Percentiles rank a stretch among this genome's conserved stretches.
phyloP scores from a whole-genome alignment of 108 stramenopile genomes.

The Pseudonitzschia delicatissima region DNA sequence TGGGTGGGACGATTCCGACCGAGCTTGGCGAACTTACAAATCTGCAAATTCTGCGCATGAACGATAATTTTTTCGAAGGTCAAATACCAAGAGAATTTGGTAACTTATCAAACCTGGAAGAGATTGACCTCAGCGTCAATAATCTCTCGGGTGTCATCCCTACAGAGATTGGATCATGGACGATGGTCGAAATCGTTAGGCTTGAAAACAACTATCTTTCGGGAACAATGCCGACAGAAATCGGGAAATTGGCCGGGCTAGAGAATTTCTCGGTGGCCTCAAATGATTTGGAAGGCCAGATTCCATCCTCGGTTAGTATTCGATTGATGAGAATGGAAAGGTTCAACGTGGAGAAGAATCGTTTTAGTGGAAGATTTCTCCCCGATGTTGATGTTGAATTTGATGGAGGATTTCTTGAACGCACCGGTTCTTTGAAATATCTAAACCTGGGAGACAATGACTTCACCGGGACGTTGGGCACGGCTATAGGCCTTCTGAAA shows the following conservation, averaged over 20 bases:
- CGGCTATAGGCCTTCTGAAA: slow-evolving; percentile 35
- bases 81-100: slow-evolving; percentile 21
- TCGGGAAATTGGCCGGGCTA: slow-evolving; percentile 32
- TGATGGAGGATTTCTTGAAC: neutral
- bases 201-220: slow-evolving; percentile 23
- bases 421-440: slow-evolving; percentile 32
- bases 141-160: slow-evolving; percentile 48
- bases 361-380: slow-evolving; percentile 13
- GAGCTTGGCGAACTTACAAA: slow-evolving; percentile 32
- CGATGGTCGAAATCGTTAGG: slow-evolving; percentile 37
- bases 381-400: slow-evolving; percentile 7
- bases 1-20: slow-evolving; percentile 40
- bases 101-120: slow-evolving; percentile 6
- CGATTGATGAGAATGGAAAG: slow-evolving; percentile 16
- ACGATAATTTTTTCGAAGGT: slow-evolving; percentile 18
- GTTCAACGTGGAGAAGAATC: slow-evolving; percentile 13
- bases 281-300: slow-evolving; percentile 44
- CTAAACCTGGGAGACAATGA: slow-evolving; percentile 41
- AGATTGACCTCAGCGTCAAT: slow-evolving; percentile 14
- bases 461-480: slow-evolving; percentile 41
- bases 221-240: slow-evolving; percentile 27
- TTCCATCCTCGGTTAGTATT: slow-evolving; percentile 46
- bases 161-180: slow-evolving; percentile 46
- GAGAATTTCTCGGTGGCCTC: slow-evolving; percentile 27
- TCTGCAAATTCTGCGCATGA: slow-evolving; percentile 12